Evolutionary conservation across 208 protist genomes (phyloP), one percentile per base, ranked within the genome.

Genomic region (Acanthamoeba castellanii): DNA sequence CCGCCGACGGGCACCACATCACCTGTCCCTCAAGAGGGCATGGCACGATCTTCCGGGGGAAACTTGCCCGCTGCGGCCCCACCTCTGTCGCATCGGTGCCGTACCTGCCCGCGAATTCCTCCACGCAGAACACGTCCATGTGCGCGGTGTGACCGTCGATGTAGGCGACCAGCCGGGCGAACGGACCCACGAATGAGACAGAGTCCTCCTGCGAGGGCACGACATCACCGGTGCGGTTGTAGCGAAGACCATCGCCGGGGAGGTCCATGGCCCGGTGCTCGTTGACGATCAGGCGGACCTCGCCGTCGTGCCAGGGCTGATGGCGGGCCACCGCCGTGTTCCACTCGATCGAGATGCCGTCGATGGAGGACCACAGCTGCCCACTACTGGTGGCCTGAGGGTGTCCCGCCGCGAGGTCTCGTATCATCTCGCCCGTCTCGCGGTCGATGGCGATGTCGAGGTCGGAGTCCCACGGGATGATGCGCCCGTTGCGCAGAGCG

Each of bases 401-500:
- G 42, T 55, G 7, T 14, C 45, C 47, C 14, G 32, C n/a, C 1
- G 78, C 78, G 30, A 87, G 78, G 7, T 42, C 20, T 42, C 16
- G 30, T 5, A 87, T 55, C 78, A 37, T 87, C 47, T 32, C 37
- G 8, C 47, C 78, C 4, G 78, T 87, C 2, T 2, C n/a, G 4
- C 50, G 3, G 32, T 87, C 45, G 30, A 87, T 87, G 47, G 50
- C 78, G 47, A 87, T n/a, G 78, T 87, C 78, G 25, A 87, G 8
- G 78, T 87, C 78, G 3, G 78, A 25, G 78, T 87, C 78, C 78
- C 78, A 87, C 5, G 78, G 78, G 27, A 87, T 87, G 47, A 87
- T 61, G 50, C 47, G 78, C 3, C 78, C 37, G 47, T 87, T 87
- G 18, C 78, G 78, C 2, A 87, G 42, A 3, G 25, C 14, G 50